Evolutionary conservation across 2,329 filamentous ascomycete genomes (phyloP).

Genomic region (Arthrinium phaeospermum): DNA sequence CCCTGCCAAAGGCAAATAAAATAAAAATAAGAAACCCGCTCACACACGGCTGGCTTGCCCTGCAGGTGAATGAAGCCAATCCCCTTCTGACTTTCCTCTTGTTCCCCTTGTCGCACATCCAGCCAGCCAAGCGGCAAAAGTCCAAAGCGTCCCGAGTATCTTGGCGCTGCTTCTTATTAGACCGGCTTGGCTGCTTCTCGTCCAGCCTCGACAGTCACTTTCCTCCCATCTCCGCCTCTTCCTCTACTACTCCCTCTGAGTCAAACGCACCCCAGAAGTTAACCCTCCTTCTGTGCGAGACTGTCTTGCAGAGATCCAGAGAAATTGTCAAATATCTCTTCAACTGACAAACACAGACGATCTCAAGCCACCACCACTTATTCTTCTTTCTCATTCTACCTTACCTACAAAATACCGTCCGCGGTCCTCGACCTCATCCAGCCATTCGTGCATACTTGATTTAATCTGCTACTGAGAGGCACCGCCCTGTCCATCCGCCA

Average conservation of each 20-base stretch:
- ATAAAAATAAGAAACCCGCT: constrained; percentile 4
- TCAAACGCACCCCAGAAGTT: neutral
- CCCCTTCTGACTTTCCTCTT: constrained; percentile 18
- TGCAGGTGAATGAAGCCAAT: constrained; percentile 16
- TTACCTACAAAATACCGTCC: neutral
- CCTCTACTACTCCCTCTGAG: neutral
- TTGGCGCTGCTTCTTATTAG: constrained; percentile 13
- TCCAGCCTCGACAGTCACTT: neutral
- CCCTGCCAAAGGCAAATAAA: neutral
- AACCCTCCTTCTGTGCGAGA: neutral
- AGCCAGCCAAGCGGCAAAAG: constrained; percentile 22
- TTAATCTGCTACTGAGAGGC: neutral
- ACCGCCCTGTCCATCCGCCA: constrained; percentile 23
- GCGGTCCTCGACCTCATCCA: neutral
- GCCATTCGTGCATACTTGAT: constrained; percentile 6
- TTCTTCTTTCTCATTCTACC: neutral
- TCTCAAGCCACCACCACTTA: neutral
- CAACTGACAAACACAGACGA: neutral
- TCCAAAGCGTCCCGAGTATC: neutral
- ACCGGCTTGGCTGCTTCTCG: neutral
- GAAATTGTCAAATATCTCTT: neutral
- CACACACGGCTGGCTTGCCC: constrained; percentile 7
- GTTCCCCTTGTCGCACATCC: constrained; percentile 17
- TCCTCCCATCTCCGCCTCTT: neutral
- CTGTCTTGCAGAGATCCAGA: neutral